Evolutionary conservation across 192 early-diverging fungal species (phyloP), one percentile per base, ranked within the genome.

Genomic region (Geosiphon pyriformis): DNA sequence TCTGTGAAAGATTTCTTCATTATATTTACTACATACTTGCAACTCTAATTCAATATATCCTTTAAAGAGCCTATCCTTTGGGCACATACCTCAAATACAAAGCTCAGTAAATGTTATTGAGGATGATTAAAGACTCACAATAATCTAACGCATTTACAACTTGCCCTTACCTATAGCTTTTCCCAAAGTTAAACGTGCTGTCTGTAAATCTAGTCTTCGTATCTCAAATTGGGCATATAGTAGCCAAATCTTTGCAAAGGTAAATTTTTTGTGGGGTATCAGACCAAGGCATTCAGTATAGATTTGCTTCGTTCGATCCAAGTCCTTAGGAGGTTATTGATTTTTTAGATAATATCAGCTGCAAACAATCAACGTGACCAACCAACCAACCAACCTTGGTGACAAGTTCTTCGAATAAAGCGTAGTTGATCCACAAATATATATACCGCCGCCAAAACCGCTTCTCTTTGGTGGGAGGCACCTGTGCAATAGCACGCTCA

Each of bases 401-500:
- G 4, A 85, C 82, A 25, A 86, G 75, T 70, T 99, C 97, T 76
- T 99, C 97, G 76, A 91, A 99, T 23, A 96, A 80, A 0, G 96
- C 97, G 63, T 98, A 99, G 66, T 89, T 90, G 32, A 99, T 87
- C 97, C 97, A 99, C n/a, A 99, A 67, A 76, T 97, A 99, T 26
- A 99, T 96, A 72, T 99, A 99, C 33, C 96, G 81, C 56, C 95
- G 78, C 97, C 97, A 99, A 48, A 90, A 88, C 50, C 90, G 82
- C 77, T 99, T 99, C 56, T 96, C 95, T 22, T 82, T 76, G 2
- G 92, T 83, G 1, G 82, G 81, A 0, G 97, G 97, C 11, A 89
- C 78, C 66, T 95, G 85, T 8, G 91, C 90, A 68, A 99, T 92
- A 3, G 95, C 95, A 1, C 94, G 86, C 79, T 97, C 95, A 70